Evolutionary conservation across 495 filamentous ascomycete species (phyloP).

Genomic region (Annulohypoxylon nitens): DNA sequence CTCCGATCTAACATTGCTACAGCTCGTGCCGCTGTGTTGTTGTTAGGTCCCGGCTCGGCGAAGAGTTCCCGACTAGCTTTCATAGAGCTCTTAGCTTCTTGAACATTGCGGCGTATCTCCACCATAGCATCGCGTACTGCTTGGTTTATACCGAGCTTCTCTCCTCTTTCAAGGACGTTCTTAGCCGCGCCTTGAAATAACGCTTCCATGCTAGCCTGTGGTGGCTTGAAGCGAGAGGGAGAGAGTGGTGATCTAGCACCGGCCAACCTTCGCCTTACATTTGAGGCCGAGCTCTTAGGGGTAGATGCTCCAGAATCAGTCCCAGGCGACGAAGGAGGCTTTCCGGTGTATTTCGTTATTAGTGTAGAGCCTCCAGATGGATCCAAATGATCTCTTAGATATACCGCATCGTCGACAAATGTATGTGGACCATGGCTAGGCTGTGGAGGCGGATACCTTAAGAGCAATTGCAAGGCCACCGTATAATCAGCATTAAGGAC

Average conservation of each 20-base stretch:
- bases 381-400: slow-evolving; percentile 81
- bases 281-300: slow-evolving; percentile 38
- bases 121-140: slow-evolving; percentile 90
- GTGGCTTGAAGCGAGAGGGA: slow-evolving; percentile 70
- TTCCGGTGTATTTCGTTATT: slow-evolving; percentile 86
- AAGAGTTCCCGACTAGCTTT: slow-evolving; percentile 49
- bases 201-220: slow-evolving; percentile 76
- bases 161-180: slow-evolving; percentile 82
- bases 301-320: slow-evolving; percentile 51
- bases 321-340: slow-evolving; percentile 64
- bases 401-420: slow-evolving; percentile 90
- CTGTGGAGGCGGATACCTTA: slow-evolving; percentile 81
- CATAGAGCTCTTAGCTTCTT: slow-evolving; percentile 57
- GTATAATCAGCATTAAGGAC: slow-evolving; percentile 90
- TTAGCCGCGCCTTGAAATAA: slow-evolving; percentile 89
- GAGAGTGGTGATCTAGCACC: slow-evolving; percentile 65
- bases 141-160: slow-evolving; percentile 89
- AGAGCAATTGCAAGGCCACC: slow-evolving; percentile 79
- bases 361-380: slow-evolving; percentile 77
- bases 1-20: slow-evolving; percentile 71
- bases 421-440: slow-evolving; percentile 74
- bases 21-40: slow-evolving; percentile 46
- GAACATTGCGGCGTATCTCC: slow-evolving; percentile 72
- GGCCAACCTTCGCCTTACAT: slow-evolving; percentile 43
- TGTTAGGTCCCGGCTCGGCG: slow-evolving; percentile 43